Base-by-base conservation (phyloP, 371 early-diverging fungal species). In the Mucor piriformis region DNA sequence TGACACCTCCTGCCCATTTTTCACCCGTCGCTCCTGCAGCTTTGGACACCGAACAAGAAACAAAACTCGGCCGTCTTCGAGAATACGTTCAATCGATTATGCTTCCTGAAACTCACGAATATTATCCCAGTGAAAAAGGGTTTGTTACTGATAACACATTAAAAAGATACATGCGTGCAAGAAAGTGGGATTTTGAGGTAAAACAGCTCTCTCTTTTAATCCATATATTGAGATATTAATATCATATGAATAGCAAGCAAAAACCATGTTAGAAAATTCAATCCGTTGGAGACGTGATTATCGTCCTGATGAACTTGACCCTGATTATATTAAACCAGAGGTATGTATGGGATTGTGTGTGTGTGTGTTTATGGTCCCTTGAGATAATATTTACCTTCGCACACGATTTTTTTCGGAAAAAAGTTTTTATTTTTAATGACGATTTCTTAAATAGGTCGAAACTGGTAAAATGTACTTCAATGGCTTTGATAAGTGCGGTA, bases 381-480 rank as follows among this genome's bases (percentile, higher is more conserved):
- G n/a, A 29, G 29, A 1, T n/a, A 20, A 13, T 54, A 25, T 33
- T 12, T 32, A 42, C 35, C 23, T 35, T 25, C 18, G 34, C 27
- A 8, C 29, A 29, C 29, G 29, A 29, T 40, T 16, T 40, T 40
- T 15, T 53, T 40, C 25, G n/a, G 44, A 16, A 3, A 55, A 55
- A 55, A 55, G 33, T n/a, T 33, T 38, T 54, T 49, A 18, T 42
- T 40, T 54, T 55, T 24, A 33, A 29, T 33, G 27, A 18, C 40
- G 29, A 6, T 4, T 11, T 40, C 18, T n/a, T 42, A 34, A 29
- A 15, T 69, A 87, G 85, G 81, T 88, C n/a, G 72, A 80, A 13
- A 85, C 90, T 0, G 97, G 95, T 32, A 96, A 96, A 74, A 78
- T 87, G 73, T 86, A 88, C 57, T 73, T 87, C 38, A 85, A 88